A percentile compares a stretch with the other conserved stretches of the same genome.
phyloP scores from a whole-genome alignment of 768 basidiomycete species.

The Suillus luteus region DNA sequence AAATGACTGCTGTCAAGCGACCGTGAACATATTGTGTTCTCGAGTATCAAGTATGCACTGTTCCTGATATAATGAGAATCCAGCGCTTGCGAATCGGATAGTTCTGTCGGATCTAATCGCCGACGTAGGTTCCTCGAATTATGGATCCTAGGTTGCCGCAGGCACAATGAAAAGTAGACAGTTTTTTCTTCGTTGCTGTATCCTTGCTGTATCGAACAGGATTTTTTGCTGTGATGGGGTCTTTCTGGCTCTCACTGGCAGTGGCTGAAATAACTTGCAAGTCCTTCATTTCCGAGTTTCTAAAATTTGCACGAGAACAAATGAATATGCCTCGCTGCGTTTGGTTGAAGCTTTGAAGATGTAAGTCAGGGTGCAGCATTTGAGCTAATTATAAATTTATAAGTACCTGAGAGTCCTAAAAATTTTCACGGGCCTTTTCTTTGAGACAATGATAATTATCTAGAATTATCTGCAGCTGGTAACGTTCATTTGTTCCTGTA shows the following conservation, averaged over 20 bases:
- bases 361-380: neutral
- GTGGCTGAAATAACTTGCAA: neutral
- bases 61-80: neutral
- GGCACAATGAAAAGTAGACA: neutral
- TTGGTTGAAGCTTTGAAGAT: neutral
- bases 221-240: too few relatives aligned
- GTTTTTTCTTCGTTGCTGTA: neutral
- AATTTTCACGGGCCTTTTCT: neutral
- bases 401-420: neutral
- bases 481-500: neutral
- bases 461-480: neutral
- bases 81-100: neutral
- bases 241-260: neutral
- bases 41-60: neutral
- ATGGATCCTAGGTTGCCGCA: neutral
- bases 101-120: neutral
- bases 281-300: neutral
- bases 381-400: constrained; percentile 1
- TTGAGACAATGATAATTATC: neutral
- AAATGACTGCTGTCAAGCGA: neutral
- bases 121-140: neutral
- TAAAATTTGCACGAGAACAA: neutral
- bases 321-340: neutral
- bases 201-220: neutral
- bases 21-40: neutral